Base-by-base conservation (phyloP, 805 yeast species). In the Ogataea salicorniae region DNA sequence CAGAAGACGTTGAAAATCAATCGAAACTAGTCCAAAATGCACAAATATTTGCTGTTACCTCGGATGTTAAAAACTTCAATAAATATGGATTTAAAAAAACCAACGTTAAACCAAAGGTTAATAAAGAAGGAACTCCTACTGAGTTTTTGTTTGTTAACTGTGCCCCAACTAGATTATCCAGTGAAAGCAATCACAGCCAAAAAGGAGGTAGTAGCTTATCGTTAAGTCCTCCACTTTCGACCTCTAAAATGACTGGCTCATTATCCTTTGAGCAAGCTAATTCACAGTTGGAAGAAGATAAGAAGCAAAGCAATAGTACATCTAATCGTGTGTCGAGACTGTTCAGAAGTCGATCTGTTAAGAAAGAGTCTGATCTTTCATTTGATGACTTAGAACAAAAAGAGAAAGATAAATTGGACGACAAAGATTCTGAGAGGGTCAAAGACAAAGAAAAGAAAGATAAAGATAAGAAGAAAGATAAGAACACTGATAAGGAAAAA, bases 141-240 rank as follows among this genome's bases (percentile, higher is more conserved):
- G 66, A 64, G 46, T 67, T 66, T 46, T 48, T 63, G 22, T 67
- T 66, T 54, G 70, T 67, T 18, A 68, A 67, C 39, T 58, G 62
- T 46, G 58, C 59, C 2, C 61, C 63, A 16, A 46, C 56, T 15
- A 22, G 39, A 23, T 5, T 37, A 7, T 34, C 38, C 16, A 14
- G 13, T 15, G 39, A 18, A 6, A 26, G 26, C 6, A 14, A 11
- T 11, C 34, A 39, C 9, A 33, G 26, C 16, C 9, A 23, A 17
- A 9, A 40, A 33, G 37, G n/a, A 18, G 7, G 34, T 33, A 39
- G 14, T 17, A 39, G 33, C 31, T 26, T 26, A 17, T 22, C 33
- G 1, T 37, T 26, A 20, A 13, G 35, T 31, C 35, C 20, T 15
- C 15, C 37, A 31, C 31, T 33, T 38, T 38, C 38, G 3, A 6